Base-by-base conservation (phyloP, 106 monocot species). In the Posidonia australis region DNA sequence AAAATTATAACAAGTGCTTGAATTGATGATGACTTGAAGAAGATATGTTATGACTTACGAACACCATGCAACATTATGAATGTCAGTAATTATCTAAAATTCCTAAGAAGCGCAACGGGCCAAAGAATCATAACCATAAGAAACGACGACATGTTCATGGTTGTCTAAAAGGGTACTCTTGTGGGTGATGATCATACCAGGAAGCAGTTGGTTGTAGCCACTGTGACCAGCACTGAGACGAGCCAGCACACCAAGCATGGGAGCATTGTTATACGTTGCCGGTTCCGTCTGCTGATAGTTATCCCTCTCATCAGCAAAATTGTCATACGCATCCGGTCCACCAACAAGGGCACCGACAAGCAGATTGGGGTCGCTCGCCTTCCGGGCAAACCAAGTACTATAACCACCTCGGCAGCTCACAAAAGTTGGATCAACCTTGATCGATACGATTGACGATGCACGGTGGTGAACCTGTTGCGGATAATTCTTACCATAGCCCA, bases 401-500 rank as follows among this genome's bases (percentile, higher is more conserved):
- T 96, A 96, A 1, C 94, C 94, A 0, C 67, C 90, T n/a, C 70
- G 80, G 76, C 94, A 96, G 69, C 78, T 81, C 10, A 96, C 82
- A 18, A 96, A 90, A 0, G 73, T 19, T 1, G 90, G 80, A 45
- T 86, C 68, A 27, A 80, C 82, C 71, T 84, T 90, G 62, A 86
- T 67, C 19, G 94, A 96, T 20, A 84, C 84, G 24, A 96, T 96
- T 1, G 94, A 96, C 21, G 89, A 82, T 12, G 70, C 94, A 19
- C 89, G 90, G 78, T 96, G 94, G 66, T 96, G 94, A 10, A 90
- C 94, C 42, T 87, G 94, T 54, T 77, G 82, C 0, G 94, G 90
- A 70, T 82, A 96, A 2, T 80, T 87, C 27, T 13, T 48, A 0
- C 94, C 94, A 24, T 96, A 96, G 10, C 94, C 94, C 6, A 96